Evolutionary conservation across 352 stramenopile genomes (phyloP).

Genomic region (Discostella stelligera): DNA sequence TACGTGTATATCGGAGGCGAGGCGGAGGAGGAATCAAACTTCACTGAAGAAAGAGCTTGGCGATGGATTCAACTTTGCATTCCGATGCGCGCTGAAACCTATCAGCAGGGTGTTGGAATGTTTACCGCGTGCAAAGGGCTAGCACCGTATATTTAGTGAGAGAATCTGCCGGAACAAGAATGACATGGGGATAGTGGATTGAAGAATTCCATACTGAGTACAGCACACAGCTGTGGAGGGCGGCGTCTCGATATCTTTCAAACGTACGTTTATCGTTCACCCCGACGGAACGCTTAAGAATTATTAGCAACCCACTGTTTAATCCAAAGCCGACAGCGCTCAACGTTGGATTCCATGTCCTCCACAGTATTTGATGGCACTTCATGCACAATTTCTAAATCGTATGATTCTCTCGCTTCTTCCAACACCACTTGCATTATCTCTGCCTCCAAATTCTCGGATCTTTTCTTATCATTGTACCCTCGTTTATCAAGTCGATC

Average conservation of each 20-base stretch:
- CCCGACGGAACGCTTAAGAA: slow-evolving; percentile 5
- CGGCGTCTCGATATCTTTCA: not conserved
- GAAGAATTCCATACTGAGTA: not conserved
- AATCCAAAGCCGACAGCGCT: slow-evolving; percentile 89
- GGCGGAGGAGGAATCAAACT: slow-evolving; percentile 1
- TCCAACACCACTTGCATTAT: slow-evolving; percentile 98
- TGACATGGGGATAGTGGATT: too few relatives aligned
- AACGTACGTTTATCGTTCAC: too few relatives aligned
- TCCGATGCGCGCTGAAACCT: slow-evolving; percentile 2
- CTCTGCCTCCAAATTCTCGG: slow-evolving; percentile 94
- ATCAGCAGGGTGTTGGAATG: not conserved
- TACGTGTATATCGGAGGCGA: slow-evolving; percentile 8
- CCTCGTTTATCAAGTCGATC: slow-evolving; percentile 84
- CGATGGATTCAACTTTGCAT: slow-evolving; percentile 3
- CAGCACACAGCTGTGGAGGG: too few relatives aligned
- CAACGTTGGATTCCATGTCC: slow-evolving; percentile 94
- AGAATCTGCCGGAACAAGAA: too few relatives aligned
- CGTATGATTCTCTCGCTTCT: slow-evolving; percentile 93
- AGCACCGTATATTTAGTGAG: not conserved
- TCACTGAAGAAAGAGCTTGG: slow-evolving; percentile 6
- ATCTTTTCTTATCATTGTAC: slow-evolving; percentile 94
- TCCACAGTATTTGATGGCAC: slow-evolving; percentile 91
- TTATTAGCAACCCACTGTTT: slow-evolving; percentile 88
- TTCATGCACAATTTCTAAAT: slow-evolving; percentile 92
- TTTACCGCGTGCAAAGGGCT: not conserved